A percentile compares a stretch with the other conserved stretches of the same genome.
These are phyloP conservation scores for Globisporangium emineosum DNA, from an alignment of 352 stramenopile genomes.

Conservation along the genomic window DNA sequence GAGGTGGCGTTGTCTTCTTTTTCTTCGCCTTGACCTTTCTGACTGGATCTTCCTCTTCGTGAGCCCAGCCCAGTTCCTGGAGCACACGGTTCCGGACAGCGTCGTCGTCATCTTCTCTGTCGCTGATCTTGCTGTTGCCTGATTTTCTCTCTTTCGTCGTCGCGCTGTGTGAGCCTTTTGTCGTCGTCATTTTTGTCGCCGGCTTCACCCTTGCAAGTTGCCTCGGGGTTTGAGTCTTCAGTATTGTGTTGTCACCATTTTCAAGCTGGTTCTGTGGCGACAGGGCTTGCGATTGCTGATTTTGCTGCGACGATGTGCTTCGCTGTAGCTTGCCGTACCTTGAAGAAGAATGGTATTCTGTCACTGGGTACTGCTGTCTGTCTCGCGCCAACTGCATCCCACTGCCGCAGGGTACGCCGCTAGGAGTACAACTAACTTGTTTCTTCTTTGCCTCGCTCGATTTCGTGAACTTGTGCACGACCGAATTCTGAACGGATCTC, in stretches of 20 bases:
- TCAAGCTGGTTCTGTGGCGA: slow-evolving; percentile 1
- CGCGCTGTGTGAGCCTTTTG: not conserved
- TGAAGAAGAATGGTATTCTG: slow-evolving; percentile 14
- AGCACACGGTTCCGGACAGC: slow-evolving; percentile 7
- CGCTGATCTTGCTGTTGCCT: not conserved
- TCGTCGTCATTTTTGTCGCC: not conserved
- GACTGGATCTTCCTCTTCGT: not conserved
- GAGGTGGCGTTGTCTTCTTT: not conserved
- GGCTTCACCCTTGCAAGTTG: not conserved
- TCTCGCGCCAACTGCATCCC: slow-evolving; percentile 34
- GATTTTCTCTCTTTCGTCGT: no score
- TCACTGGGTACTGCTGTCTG: slow-evolving; percentile 23
- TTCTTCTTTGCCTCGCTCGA: slow-evolving; percentile 9
- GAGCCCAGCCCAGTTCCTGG: slow-evolving; percentile 16
- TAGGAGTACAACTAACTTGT: not conserved
- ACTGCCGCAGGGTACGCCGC: slow-evolving; percentile 26
- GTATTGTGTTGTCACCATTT: not conserved
- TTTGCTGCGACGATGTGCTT: not conserved
- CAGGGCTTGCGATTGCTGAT: no score
- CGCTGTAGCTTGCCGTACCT: not conserved
- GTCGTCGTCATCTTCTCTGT: slow-evolving; percentile 13
- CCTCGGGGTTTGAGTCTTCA: not conserved
- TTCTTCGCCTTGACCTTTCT: not conserved
- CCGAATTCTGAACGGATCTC: slow-evolving; percentile 9
- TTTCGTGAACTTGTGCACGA: slow-evolving; percentile 2